Conservation (phyloP, 2,329 filamentous ascomycete genomes). For the Cryphonectria nitschkei region DNA sequence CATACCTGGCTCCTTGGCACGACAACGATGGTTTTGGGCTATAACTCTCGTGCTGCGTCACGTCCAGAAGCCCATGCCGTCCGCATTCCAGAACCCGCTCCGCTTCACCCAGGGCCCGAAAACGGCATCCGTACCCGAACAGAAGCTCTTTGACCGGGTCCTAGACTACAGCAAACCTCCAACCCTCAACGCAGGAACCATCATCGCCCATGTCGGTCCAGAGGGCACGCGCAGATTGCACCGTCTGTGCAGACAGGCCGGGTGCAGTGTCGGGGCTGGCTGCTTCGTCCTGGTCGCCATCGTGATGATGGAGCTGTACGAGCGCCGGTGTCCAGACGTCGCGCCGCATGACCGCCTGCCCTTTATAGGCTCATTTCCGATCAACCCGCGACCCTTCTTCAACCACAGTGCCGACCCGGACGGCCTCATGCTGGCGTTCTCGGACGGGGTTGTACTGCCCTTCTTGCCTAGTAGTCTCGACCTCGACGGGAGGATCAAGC, state of each 20-base stretch:
- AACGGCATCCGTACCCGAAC: conserved; percentile 17
- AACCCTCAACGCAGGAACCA: conserved; percentile 32
- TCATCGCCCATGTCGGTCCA: conserved; percentile 20
- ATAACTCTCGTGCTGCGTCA: conserved; percentile 34
- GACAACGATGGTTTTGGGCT: conserved; percentile 34
- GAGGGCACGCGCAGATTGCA: conserved; percentile 31
- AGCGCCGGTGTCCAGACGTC: conserved; percentile 25
- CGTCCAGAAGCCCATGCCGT: conserved; percentile 31
- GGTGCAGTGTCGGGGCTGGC: conserved; percentile 34
- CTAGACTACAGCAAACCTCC: conserved; percentile 33
- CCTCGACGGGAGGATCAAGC: conserved; percentile 24
- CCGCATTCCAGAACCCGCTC: conserved; percentile 34
- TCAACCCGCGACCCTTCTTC: conserved; percentile 26
- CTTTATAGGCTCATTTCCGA: conserved; percentile 26
- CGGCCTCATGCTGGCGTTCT: conserved; percentile 26
- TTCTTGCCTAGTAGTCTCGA: conserved; percentile 21
- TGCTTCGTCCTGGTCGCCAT: conserved; percentile 32
- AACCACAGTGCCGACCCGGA: conserved; percentile 20
- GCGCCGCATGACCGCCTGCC: conserved; percentile 9
- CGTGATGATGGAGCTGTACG: conserved; percentile 35
- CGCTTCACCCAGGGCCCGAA: conserved; percentile 26
- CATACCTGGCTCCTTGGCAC: conserved; percentile 30
- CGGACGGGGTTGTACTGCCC: conserved; percentile 23
- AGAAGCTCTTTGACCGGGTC: conserved; percentile 27
- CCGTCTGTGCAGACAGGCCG: conserved; percentile 31